phyloP scores from a whole-genome alignment of 441 rosid species.

The Adansonia rubrostipa region DNA sequence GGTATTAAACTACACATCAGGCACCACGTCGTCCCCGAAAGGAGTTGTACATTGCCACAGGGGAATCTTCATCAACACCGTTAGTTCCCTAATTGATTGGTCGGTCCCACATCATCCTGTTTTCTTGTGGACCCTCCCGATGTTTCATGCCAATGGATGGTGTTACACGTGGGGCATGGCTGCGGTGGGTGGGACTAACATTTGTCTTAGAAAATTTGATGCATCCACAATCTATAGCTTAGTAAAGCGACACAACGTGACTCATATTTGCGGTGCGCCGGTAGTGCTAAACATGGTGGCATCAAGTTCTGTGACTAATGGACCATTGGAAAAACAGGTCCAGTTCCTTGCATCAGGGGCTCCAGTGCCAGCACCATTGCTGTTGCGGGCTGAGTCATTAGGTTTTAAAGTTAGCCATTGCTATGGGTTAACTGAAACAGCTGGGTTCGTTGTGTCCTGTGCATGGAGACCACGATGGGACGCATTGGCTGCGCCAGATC shows the following conservation, averaged over 20 bases:
- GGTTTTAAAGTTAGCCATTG: slow-evolving; percentile 57
- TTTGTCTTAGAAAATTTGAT: slow-evolving; percentile 48
- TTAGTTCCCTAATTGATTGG: slow-evolving; percentile 48
- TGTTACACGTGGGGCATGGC: slow-evolving; percentile 59
- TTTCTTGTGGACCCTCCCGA: slow-evolving; percentile 55
- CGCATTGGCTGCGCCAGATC: slow-evolving; percentile 35
- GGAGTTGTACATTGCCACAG: slow-evolving; percentile 56
- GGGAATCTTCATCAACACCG: slow-evolving; percentile 38
- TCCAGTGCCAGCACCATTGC: slow-evolving; percentile 52
- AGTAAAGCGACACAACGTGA: slow-evolving; percentile 45
- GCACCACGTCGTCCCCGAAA: slow-evolving; percentile 59
- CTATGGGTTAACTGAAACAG: slow-evolving; percentile 59
- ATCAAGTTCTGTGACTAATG: slow-evolving; percentile 25
- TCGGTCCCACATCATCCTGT: slow-evolving; percentile 47
- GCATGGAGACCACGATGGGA: slow-evolving; percentile 58
- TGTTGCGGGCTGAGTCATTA: slow-evolving; percentile 43
- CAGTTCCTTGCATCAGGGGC: slow-evolving; percentile 50
- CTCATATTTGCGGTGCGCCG: slow-evolving; percentile 65
- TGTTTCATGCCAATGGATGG: slow-evolving; percentile 68
- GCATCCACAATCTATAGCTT: slow-evolving; percentile 29
- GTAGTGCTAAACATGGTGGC: slow-evolving; percentile 55
- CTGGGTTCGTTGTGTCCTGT: slow-evolving; percentile 47
- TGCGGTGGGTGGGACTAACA: slow-evolving; percentile 51
- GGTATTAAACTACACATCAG: slow-evolving; percentile 57
- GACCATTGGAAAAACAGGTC: slow-evolving; percentile 36